phyloP scores from a whole-genome alignment of 177 flowering plant genomes.

The Vitis hybrid region DNA sequence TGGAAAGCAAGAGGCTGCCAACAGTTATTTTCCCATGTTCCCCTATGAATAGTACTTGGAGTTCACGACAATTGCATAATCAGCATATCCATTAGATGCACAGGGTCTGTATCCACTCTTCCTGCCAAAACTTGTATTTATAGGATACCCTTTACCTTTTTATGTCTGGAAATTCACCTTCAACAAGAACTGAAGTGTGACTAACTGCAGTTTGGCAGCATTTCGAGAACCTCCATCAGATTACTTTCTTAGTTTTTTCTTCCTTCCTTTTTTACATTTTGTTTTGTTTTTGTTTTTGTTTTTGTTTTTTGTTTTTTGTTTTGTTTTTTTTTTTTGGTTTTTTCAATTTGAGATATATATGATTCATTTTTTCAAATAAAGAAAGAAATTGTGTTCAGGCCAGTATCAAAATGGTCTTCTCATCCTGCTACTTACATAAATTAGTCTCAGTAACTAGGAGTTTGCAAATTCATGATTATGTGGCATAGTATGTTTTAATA shows the following conservation, averaged over 20 bases:
- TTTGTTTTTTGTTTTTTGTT: neutral
- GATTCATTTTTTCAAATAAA: constrained; percentile 8
- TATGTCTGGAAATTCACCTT: neutral
- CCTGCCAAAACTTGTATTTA: neutral
- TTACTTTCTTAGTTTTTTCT: neutral
- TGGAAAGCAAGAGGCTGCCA: constrained; percentile 83
- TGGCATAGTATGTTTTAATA: too few relatives aligned
- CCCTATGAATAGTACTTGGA: constrained; percentile 62
- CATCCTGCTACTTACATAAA: neutral
- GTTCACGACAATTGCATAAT: constrained; percentile 73
- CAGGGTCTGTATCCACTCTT: neutral
- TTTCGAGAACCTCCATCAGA: neutral
- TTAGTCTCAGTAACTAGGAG: neutral
- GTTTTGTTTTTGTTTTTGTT: neutral
- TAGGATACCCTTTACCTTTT: constrained; percentile 2
- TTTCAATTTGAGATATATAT: neutral
- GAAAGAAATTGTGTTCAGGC: neutral
- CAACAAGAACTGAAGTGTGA: neutral
- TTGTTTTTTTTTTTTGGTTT: neutral
- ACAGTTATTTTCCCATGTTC: constrained; percentile 77
- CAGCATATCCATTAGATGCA: constrained; percentile 27
- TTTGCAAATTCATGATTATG: too few relatives aligned
- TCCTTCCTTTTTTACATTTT: neutral
- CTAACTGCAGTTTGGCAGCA: neutral
- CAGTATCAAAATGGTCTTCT: neutral